Conservation (phyloP, 2,329 filamentous ascomycete species). For the Colletotrichum navitas region DNA sequence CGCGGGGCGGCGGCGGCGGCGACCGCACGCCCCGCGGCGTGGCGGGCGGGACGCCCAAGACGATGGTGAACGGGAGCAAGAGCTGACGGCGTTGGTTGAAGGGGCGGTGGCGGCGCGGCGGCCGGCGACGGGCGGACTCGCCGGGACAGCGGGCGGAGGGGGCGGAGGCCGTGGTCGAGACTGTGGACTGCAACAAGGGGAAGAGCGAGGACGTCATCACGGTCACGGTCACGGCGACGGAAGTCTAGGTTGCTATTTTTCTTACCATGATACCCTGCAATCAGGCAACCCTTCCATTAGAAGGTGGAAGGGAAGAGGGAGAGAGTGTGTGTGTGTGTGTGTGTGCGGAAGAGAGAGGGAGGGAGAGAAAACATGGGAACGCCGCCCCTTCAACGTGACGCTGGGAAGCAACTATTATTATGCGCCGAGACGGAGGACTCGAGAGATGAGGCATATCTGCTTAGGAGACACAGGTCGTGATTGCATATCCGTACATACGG, state of each 20-base stretch:
- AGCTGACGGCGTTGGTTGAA: conserved; percentile 45
- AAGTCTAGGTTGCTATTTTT: conserved; percentile 35
- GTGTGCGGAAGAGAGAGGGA: neutral
- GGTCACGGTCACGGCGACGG: conserved; percentile 38
- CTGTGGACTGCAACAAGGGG: conserved; percentile 14
- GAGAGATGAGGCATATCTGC: conserved; percentile 12
- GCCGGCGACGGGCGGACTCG: conserved; percentile 14
- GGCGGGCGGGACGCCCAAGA: conserved; percentile 15
- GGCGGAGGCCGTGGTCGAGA: conserved; percentile 13
- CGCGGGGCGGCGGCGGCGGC: conserved; percentile 24
- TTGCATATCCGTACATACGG: neutral
- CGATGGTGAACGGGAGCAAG: conserved; percentile 14
- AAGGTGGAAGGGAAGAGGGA: too few relatives aligned
- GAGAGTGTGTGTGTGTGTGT: too few relatives aligned
- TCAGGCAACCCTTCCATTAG: neutral
- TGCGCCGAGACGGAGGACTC: conserved; percentile 2
- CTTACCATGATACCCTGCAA: conserved; percentile 42
- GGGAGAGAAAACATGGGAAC: conserved; percentile 3
- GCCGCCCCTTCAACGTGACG: conserved; percentile 43
- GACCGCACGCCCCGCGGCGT: conserved; percentile 40
- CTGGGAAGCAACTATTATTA: conserved; percentile 31
- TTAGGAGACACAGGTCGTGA: conserved; percentile 1
- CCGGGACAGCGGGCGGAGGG: conserved; percentile 18
- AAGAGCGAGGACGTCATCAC: conserved; percentile 32
- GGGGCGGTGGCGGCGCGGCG: conserved; percentile 42